phyloP scores from a whole-genome alignment of 1,284 basidiomycete genomes.

The Sporisorium graminicola region DNA sequence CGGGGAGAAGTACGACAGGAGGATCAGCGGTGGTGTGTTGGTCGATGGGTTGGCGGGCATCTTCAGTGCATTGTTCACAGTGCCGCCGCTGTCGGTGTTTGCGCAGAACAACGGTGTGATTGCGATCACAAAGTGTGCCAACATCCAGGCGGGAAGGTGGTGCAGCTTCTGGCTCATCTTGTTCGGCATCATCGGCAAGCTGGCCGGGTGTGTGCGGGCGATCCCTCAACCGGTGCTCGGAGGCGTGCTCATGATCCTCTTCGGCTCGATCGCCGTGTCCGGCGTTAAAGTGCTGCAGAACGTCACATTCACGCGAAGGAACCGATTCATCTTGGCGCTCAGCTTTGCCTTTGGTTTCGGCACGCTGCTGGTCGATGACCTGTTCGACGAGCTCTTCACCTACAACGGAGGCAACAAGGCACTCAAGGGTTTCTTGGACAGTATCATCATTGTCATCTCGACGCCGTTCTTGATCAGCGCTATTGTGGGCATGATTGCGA shows the following conservation, averaged over 20 bases:
- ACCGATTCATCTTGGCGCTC: constrained; percentile 76
- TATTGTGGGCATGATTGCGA: constrained; percentile 70
- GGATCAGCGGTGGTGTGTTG: constrained; percentile 86
- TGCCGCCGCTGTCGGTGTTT: constrained; percentile 82
- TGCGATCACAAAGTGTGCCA: constrained; percentile 68
- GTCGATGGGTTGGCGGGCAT: constrained; percentile 77
- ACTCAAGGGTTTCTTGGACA: constrained; percentile 79
- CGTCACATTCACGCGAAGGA: constrained; percentile 77
- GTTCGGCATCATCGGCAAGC: constrained; percentile 78
- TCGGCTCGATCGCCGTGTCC: constrained; percentile 72
- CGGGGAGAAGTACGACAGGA: constrained; percentile 75
- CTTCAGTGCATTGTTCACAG: constrained; percentile 82
- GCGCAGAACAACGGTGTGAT: constrained; percentile 81
- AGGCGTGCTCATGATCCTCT: constrained; percentile 72
- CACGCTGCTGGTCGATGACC: constrained; percentile 72
- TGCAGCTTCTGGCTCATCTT: constrained; percentile 60
- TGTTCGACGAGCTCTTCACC: constrained; percentile 72
- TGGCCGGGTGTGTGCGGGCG: constrained; percentile 74
- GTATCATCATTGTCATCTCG: constrained; percentile 79
- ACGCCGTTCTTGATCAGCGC: constrained; percentile 77
- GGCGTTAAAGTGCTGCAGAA: constrained; percentile 81
- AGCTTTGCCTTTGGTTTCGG: constrained; percentile 81
- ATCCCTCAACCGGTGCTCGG: constrained; percentile 85
- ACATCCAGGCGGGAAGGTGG: constrained; percentile 59
- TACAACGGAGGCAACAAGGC: constrained; percentile 72